Base-by-base conservation (phyloP, 78 protist genomes). In the Monosiga brevicollis region DNA sequence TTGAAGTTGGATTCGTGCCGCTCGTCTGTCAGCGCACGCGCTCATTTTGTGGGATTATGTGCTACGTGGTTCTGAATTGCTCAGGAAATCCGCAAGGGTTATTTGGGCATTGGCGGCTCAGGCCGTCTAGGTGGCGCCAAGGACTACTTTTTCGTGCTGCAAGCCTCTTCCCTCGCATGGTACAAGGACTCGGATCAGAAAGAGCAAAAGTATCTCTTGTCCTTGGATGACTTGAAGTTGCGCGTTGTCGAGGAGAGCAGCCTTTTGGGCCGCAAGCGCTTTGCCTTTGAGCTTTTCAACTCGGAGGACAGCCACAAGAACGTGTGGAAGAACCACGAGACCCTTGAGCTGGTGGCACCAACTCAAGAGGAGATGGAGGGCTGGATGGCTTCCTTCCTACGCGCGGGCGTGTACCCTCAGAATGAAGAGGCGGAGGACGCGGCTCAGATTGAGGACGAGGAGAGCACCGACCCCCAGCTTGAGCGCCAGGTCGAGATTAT, bases 401-500 rank as follows among this genome's bases (percentile, higher is more conserved):
- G 87, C 1, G 87, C 87, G 29, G 87, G 87, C 75, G 87, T 84
- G 40, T 84, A 34, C 78, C 87, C 87, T 2, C n/a, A 23, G 32
- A 25, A 34, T 11, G 76, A 73, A 23, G 76, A 70, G 1, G 24
- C 73, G 73, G 73, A 9, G 34, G 73, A n/a, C n/a, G n/a, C n/a
- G n/a, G 42, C 6, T 11, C 43, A 38, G 70, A 34, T 29, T 11
- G 72, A 37, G 34, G 9, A 6, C 22, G 29, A 41, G 10, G 73
- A 15, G 29, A 40, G 70, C 25, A 32, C n/a, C 54, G 86, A 83
- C 49, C 87, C 82, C 26, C 82, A 15, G 10, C 71, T 84, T 26
- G 87, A 84, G 76, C 81, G 87, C 0, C 82, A 84, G 78, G 82
- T 84, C 38, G 87, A 84, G 78, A 84, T 82, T 40, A 84, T 84